Evolutionary conservation across 345 rosid genomes (phyloP).

Genomic region (Heritiera fomes): DNA sequence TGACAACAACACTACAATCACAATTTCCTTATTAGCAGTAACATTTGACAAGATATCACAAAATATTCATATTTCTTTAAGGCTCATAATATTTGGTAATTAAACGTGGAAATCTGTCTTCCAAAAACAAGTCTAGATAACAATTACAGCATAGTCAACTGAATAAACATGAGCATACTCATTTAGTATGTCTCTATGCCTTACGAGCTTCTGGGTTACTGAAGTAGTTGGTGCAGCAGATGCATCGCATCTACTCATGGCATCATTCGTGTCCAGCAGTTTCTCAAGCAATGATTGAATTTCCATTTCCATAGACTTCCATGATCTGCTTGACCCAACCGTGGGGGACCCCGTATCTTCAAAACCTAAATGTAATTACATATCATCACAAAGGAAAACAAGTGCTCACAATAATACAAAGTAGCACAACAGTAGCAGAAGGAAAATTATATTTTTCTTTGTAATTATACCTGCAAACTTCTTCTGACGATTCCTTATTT

Average conservation of each 20-base stretch:
- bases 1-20: not conserved
- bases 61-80: not conserved
- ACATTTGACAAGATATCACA: not conserved
- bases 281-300: conserved; percentile 91
- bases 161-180: conserved; percentile 85
- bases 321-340: conserved; percentile 73
- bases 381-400: not conserved
- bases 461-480: too few relatives aligned
- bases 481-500: too few relatives aligned
- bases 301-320: conserved; percentile 99
- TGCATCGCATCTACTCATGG: conserved; percentile 96
- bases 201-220: conserved; percentile 88
- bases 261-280: conserved; percentile 78
- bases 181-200: conserved; percentile 96
- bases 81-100: not conserved
- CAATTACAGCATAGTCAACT: not conserved
- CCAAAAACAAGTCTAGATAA: not conserved
- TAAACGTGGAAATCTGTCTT: not conserved
- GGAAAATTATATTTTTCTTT: too few relatives aligned
- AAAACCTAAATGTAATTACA: conserved; percentile 52
- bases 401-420: too few relatives aligned
- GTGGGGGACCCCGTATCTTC: conserved; percentile 78
- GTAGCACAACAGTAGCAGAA: too few relatives aligned
- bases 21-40: not conserved
- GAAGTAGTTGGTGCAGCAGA: conserved; percentile 83